Conservation (phyloP, 2,329 filamentous ascomycete genomes). For the Endocalyx cinctus region DNA sequence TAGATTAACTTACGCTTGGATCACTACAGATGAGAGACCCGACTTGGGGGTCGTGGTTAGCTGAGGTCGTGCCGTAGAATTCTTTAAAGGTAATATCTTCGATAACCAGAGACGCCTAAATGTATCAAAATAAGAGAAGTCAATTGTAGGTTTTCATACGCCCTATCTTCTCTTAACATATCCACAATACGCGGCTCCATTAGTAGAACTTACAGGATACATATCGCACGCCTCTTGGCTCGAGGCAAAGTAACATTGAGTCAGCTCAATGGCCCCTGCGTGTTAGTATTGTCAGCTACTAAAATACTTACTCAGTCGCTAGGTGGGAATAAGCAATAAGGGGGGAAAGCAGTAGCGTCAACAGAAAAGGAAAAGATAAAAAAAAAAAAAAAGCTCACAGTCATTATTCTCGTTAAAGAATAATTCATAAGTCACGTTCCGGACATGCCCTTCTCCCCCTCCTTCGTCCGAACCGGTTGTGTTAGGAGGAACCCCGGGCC, state of each 20-base stretch:
- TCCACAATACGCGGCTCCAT: too few relatives aligned
- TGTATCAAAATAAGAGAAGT: constrained; percentile 53
- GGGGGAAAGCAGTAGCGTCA: too few relatives aligned
- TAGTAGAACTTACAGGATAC: constrained; percentile 8
- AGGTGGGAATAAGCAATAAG: too few relatives aligned
- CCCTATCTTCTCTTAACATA: too few relatives aligned
- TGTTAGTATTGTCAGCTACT: too few relatives aligned
- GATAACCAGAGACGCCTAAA: constrained; percentile 43
- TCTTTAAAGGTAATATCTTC: constrained; percentile 48
- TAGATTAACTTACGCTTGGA: constrained; percentile 10
- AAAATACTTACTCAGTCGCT: too few relatives aligned
- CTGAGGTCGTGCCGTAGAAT: constrained; percentile 44
- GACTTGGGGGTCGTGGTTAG: constrained; percentile 13
- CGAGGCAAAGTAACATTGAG: constrained; percentile 12
- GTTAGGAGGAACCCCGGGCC: constrained; percentile 39
- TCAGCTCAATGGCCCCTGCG: constrained; percentile 11
- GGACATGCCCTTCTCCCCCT: constrained; percentile 54
- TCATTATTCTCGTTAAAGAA: constrained; percentile 56
- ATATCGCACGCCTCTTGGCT: constrained; percentile 9
- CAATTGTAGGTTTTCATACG: constrained; percentile 48
- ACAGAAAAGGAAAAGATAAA: too few relatives aligned
- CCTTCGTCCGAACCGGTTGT: constrained; percentile 52
- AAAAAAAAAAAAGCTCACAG: constrained; percentile 31
- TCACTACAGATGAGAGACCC: constrained; percentile 15
- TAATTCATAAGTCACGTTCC: constrained; percentile 57